Conservation (phyloP, 2,329 filamentous ascomycete species). For the Talaromyces sp. region DNA sequence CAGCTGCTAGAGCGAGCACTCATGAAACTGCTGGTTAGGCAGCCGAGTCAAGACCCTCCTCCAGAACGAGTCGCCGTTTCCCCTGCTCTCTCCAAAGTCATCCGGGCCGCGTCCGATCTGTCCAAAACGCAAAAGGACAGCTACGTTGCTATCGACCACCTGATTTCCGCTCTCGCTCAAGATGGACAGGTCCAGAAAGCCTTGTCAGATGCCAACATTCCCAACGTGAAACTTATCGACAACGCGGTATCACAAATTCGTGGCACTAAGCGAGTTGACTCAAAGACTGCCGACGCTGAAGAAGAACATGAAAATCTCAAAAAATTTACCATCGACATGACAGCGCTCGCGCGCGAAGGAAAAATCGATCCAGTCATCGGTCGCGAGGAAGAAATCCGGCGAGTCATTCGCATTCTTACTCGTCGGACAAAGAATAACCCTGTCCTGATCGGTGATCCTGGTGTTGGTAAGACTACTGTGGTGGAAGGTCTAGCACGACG, state of each 20-base stretch:
- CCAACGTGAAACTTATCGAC: slow-evolving; percentile 84
- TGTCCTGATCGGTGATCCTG: slow-evolving; percentile 93
- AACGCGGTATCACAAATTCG: slow-evolving; percentile 87
- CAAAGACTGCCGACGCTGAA: slow-evolving; percentile 88
- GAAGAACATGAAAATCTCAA: slow-evolving; percentile 90
- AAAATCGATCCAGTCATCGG: slow-evolving; percentile 98
- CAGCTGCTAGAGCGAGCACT: slow-evolving; percentile 82
- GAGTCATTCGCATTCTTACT: slow-evolving; percentile 86
- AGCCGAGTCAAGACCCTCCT: slow-evolving; percentile 91
- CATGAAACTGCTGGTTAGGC: slow-evolving; percentile 84
- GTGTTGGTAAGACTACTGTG: slow-evolving; percentile 97
- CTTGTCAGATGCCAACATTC: slow-evolving; percentile 81
- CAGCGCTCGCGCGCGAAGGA: slow-evolving; percentile 87
- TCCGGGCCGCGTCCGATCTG: slow-evolving; percentile 79
- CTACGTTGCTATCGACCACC: slow-evolving; percentile 89
- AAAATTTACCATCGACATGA: slow-evolving; percentile 99
- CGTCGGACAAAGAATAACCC: slow-evolving; percentile 98
- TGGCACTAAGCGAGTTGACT: slow-evolving; percentile 89
- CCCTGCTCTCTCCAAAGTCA: slow-evolving; percentile 72
- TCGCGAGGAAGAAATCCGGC: slow-evolving; percentile 88
- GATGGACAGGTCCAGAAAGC: slow-evolving; percentile 68
- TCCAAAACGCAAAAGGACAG: slow-evolving; percentile 97
- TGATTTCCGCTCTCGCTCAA: slow-evolving; percentile 80
- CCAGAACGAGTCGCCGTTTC: slow-evolving; percentile 82
- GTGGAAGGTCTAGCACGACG: slow-evolving; percentile 92